Evolutionary conservation across 1,284 basidiomycete genomes (phyloP), one percentile per base, ranked within the genome.

Genomic region (Trametes polyzona): DNA sequence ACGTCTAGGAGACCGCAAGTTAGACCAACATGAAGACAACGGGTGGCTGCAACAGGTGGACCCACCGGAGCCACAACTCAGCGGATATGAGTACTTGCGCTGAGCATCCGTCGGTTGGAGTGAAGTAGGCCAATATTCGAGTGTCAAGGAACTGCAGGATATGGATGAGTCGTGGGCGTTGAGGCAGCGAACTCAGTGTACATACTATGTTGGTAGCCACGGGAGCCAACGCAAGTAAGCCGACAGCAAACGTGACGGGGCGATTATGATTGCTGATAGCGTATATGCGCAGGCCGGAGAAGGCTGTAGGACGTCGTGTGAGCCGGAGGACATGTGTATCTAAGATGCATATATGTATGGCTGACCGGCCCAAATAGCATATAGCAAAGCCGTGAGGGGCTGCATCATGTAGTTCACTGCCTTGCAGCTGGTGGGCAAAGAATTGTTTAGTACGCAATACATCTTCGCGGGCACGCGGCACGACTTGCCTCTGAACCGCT

Each of bases 341-440:
- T 1, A 1, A 24, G 5, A 12, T n/a, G 17, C 10, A 21, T 4
- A 19, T 1, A 4, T n/a, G n/a, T n/a, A n/a, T n/a, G 1, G 58
- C 61, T 30, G 10, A 60, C 61, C 61, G 23, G 61, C 58, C 61
- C 61, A 63, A 4, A 58, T 52, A 4, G 26, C 17, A 16, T 63
- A 63, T 6, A 63, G 47, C 10, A 59, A 5, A 11, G 48, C 43
- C 14, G 52, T 47, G 4, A 52, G 4, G 7, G 35, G 23, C 43
- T 55, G 43, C 44, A 55, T 40, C 26, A 33, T 24, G 36, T 39
- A 54, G 5, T 52, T 53, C 12, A 57, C 4, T 3, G 51, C 26
- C 17, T 36, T 39, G 37, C 61, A 57, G 21, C 52, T 53, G 32
- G 19, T 24, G 6, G 19, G 14, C 7, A 36, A 26, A 21, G 26